Conservation (phyloP, 106 monocot genomes). For the Acorus gramineus region DNA sequence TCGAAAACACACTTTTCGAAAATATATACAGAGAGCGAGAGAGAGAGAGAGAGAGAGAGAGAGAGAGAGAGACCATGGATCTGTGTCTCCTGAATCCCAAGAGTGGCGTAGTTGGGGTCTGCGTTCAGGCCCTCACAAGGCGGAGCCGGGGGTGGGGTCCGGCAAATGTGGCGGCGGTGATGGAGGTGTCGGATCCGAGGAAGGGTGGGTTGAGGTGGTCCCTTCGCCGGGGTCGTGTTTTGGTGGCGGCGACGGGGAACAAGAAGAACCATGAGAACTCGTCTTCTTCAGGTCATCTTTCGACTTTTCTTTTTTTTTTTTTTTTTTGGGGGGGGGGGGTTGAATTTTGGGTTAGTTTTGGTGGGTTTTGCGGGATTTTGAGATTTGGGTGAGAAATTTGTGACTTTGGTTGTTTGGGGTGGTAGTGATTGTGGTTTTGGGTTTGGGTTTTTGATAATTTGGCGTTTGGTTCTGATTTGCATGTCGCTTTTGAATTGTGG, state of each 20-base stretch:
- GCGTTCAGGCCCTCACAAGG: neutral
- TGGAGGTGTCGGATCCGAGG: neutral
- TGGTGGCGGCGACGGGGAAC: neutral
- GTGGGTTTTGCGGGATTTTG: too few species aligned
- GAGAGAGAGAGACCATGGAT: conserved; percentile 1
- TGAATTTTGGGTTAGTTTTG: too few species aligned
- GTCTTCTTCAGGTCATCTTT: neutral
- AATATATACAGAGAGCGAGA: too few species aligned
- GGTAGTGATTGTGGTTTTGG: too few species aligned
- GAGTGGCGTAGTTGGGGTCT: neutral
- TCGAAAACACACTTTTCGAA: too few species aligned
- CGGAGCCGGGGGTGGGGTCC: neutral
- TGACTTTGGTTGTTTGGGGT: too few species aligned
- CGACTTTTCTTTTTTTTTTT: neutral
- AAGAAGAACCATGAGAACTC: conserved; percentile 4
- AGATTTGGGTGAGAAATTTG: too few species aligned
- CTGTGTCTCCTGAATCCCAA: neutral
- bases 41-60: too few species aligned
- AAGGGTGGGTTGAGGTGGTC: neutral
- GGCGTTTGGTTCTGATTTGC: too few species aligned
- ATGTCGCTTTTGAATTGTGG: too few species aligned
- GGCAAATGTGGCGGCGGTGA: neutral
- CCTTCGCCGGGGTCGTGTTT: neutral
- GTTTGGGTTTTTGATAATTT: too few species aligned
- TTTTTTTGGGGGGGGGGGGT: neutral